These are phyloP conservation scores for Carallia pectinifolia DNA, from an alignment of 345 rosid genomes.

Conservation along the genomic window DNA sequence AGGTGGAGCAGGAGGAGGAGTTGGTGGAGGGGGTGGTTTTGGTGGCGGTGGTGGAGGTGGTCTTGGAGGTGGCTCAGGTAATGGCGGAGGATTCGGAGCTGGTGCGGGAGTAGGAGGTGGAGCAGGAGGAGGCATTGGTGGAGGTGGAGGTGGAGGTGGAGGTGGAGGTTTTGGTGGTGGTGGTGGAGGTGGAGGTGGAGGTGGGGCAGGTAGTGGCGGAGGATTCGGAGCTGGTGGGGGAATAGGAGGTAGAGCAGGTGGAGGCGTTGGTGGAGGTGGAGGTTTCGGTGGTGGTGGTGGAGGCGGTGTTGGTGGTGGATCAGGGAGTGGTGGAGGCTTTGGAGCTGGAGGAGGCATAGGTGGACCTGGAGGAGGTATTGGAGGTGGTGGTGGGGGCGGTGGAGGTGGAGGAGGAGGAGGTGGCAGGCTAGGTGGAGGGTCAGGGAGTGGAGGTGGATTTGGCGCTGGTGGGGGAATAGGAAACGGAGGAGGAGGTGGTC, in stretches of 20 bases:
- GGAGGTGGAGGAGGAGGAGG: conserved; percentile 1
- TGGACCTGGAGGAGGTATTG: conserved; percentile 7
- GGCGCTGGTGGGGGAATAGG: neutral
- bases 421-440: neutral
- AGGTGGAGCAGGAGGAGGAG: conserved; percentile 1
- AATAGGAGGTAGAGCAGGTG: neutral
- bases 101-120: conserved; percentile 2
- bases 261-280: conserved; percentile 3
- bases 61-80: conserved; percentile 35
- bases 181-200: conserved; percentile 7
- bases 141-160: too few relatives aligned
- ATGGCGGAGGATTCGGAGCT: conserved; percentile 1
- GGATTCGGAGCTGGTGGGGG: conserved; percentile 9
- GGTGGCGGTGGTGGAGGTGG: conserved; percentile 41
- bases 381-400: neutral
- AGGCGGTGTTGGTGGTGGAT: conserved; percentile 8
- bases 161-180: too few relatives aligned
- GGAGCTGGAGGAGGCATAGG: conserved; percentile 8
- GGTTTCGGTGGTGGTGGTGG: conserved; percentile 10
- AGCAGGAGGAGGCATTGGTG: conserved; percentile 8
- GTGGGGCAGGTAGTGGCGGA: neutral
- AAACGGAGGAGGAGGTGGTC: neutral
- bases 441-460: conserved; percentile 9
- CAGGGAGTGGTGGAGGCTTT: conserved; percentile 5
- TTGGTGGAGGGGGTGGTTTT: conserved; percentile 14